phyloP scores from a whole-genome alignment of 306 rosid genomes.

The Quercus ilex region DNA sequence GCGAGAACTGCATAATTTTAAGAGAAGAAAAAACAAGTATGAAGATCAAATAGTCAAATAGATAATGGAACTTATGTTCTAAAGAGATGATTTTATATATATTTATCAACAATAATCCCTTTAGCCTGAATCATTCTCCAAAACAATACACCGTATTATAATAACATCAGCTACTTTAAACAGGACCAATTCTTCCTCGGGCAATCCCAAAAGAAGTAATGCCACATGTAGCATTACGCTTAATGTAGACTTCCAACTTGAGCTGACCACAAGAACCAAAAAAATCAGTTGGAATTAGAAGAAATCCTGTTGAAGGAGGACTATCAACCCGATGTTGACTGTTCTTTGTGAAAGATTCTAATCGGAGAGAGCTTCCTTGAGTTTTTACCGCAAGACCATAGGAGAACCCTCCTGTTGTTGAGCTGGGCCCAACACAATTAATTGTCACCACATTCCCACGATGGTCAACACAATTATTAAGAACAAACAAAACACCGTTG shows the following conservation, averaged over 20 bases:
- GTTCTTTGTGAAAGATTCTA: constrained; percentile 40
- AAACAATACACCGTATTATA: neutral
- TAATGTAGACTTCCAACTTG: constrained; percentile 48
- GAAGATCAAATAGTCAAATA: neutral
- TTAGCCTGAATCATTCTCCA: neutral
- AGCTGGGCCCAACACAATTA: constrained; percentile 47
- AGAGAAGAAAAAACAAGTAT: neutral
- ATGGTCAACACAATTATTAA: constrained; percentile 26
- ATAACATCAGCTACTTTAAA: neutral
- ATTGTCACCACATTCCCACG: constrained; percentile 46
- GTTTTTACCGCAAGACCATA: constrained; percentile 49
- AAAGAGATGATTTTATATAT: neutral
- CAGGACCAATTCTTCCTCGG: neutral
- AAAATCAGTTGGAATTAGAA: constrained; percentile 45
- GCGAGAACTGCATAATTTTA: neutral
- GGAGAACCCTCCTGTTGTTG: constrained; percentile 20
- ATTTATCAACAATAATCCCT: neutral
- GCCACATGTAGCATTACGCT: neutral
- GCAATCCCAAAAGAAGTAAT: neutral
- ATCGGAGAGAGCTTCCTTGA: constrained; percentile 23
- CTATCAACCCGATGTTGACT: constrained; percentile 16
- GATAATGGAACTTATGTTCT: neutral
- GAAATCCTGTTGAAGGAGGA: constrained; percentile 26
- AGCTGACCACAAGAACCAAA: constrained; percentile 25
- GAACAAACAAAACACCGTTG: constrained; percentile 43